These are phyloP conservation scores for Geum urbanum DNA, from an alignment of 306 rosid species.

Conservation along the genomic window DNA sequence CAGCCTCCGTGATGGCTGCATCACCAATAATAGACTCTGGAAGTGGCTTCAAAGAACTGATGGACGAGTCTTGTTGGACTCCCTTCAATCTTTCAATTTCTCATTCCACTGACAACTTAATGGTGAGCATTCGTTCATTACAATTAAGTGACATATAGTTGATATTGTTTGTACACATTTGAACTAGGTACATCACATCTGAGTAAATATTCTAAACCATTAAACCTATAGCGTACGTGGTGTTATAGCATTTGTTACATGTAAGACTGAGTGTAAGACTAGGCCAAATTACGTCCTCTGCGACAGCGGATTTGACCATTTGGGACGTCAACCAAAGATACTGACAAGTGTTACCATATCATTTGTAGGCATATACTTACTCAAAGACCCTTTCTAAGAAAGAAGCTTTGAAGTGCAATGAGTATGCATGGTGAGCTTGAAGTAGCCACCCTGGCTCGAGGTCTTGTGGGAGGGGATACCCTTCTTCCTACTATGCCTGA, in stretches of 20 bases:
- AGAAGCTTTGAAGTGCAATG: neutral
- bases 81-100: conserved; percentile 9
- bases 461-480: conserved; percentile 27
- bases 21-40: conserved; percentile 42
- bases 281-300: no score
- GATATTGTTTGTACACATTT: neutral
- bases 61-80: conserved; percentile 28
- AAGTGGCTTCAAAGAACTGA: conserved; percentile 17
- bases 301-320: no score
- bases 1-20: conserved; percentile 35
- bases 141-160: neutral
- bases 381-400: conserved; percentile 21
- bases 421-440: conserved; percentile 13
- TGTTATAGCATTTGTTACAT: no score
- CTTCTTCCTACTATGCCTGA: conserved; percentile 1
- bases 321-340: no score
- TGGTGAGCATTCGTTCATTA: neutral
- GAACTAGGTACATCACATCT: neutral
- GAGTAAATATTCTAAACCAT: neutral
- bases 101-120: neutral
- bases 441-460: conserved; percentile 23
- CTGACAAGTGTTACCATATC: no score
- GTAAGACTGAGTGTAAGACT: no score
- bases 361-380: conserved; percentile 9
- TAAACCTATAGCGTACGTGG: no score